Conservation (phyloP, 495 filamentous ascomycete genomes). For the Cladorrhinum samala region DNA sequence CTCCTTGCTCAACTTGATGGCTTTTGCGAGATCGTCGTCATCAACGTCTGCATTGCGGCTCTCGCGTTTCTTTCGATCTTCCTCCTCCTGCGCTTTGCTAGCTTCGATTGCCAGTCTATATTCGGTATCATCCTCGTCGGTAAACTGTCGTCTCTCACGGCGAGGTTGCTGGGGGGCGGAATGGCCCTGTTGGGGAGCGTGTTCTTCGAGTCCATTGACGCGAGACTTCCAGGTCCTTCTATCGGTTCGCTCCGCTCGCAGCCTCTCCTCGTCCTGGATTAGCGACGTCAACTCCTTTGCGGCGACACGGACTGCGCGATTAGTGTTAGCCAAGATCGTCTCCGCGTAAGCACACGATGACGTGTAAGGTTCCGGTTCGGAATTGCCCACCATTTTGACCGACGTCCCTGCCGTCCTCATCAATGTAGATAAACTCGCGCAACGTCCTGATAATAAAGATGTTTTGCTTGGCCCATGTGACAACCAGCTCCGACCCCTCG, state of each 20-base stretch:
- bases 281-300: conserved; percentile 96
- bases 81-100: conserved; percentile 91
- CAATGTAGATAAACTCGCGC: conserved; percentile 91
- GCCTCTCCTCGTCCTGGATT: conserved; percentile 87
- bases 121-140: conserved; percentile 87
- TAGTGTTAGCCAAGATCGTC: conserved; percentile 6
- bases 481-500: conserved; percentile 92
- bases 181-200: conserved; percentile 40
- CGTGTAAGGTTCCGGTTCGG: background rate
- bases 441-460: conserved; percentile 98
- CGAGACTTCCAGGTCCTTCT: conserved; percentile 95
- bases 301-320: conserved; percentile 72
- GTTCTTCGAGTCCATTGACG: conserved; percentile 88
- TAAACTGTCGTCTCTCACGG: conserved; percentile 40
- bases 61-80: conserved; percentile 74
- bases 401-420: conserved; percentile 91
- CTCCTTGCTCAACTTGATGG: conserved; percentile 92
- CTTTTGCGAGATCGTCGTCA: conserved; percentile 85
- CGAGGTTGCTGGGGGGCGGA: conserved; percentile 35
- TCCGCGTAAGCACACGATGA: background rate
- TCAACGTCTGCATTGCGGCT: conserved; percentile 55
- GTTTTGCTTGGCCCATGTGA: conserved; percentile 97
- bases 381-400: conserved; percentile 75
- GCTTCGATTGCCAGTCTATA: conserved; percentile 92
- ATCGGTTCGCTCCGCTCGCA: conserved; percentile 86